A percentile compares a stretch with the other conserved stretches of the same genome.
phyloP scores from a whole-genome alignment of 2,329 filamentous ascomycete species.

The Rosellinia necatrix region DNA sequence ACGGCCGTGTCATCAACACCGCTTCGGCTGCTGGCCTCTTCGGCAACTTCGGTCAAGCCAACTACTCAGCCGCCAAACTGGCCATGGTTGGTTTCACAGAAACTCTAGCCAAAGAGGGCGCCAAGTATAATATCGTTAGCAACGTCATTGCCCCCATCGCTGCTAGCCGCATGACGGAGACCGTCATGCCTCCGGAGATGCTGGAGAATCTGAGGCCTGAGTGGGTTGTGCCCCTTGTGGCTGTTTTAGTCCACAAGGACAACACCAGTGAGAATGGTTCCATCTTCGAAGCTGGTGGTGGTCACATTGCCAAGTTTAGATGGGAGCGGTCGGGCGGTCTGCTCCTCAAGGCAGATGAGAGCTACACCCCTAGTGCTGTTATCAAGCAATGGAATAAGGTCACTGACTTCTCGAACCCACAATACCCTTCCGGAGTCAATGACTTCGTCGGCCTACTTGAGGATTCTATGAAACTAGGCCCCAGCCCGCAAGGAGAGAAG shows the following conservation, averaged over 20 bases:
- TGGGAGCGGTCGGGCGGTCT: conserved; percentile 94
- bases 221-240: conserved; percentile 93
- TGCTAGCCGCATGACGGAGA: conserved; percentile 93
- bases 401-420: conserved; percentile 80
- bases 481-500: conserved; percentile 73
- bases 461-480: conserved; percentile 76
- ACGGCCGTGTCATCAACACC: conserved; percentile 94
- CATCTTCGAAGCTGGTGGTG: conserved; percentile 93
- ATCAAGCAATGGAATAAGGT: conserved; percentile 89
- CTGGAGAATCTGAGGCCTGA: conserved; percentile 85
- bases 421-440: conserved; percentile 81
- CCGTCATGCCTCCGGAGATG: conserved; percentile 92
- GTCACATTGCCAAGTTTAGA: conserved; percentile 87
- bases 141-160: conserved; percentile 97
- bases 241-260: conserved; percentile 81
- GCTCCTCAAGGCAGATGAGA: conserved; percentile 85
- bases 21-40: conserved; percentile 95
- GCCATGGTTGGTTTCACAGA: conserved; percentile 96
- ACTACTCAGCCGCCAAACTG: conserved; percentile 97
- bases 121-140: conserved; percentile 95
- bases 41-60: conserved; percentile 92
- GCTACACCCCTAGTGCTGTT: conserved; percentile 85
- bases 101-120: conserved; percentile 94
- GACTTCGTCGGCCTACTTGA: conserved; percentile 89
- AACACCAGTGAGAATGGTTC: conserved; percentile 82